phyloP scores from a whole-genome alignment of 495 filamentous ascomycete genomes.

The Usnea hakonensis region DNA sequence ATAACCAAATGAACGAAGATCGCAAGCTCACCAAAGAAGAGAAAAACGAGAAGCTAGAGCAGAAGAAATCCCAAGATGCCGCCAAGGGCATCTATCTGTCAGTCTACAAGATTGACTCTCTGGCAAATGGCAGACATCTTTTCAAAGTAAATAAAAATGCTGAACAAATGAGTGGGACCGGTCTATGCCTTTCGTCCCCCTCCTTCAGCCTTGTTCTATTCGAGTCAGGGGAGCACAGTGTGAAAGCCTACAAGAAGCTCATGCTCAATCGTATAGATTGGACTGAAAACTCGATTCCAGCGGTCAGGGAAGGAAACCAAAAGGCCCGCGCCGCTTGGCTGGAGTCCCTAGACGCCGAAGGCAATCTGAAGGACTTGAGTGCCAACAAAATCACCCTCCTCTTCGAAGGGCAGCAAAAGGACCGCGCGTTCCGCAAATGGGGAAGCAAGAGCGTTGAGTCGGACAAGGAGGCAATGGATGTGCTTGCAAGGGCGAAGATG shows the following conservation, averaged over 20 bases:
- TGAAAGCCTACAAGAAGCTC: constrained; percentile 76
- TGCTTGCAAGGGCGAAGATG: constrained; percentile 71
- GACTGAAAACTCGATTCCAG: constrained; percentile 75
- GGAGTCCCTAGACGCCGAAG: constrained; percentile 68
- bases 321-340: constrained; percentile 63
- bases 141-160: constrained; percentile 91
- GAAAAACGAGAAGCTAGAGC: constrained; percentile 71
- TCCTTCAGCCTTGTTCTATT: constrained; percentile 82
- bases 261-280: constrained; percentile 92
- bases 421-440: constrained; percentile 76
- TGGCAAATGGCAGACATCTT: constrained; percentile 83
- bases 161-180: constrained; percentile 76
- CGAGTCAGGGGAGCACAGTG: constrained; percentile 76
- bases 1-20: constrained; percentile 73
- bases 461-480: constrained; percentile 78
- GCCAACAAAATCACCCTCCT: constrained; percentile 72
- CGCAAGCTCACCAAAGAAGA: constrained; percentile 89
- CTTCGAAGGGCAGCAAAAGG: constrained; percentile 80
- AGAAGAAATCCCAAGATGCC: constrained; percentile 81
- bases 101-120: constrained; percentile 80
- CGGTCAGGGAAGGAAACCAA: constrained; percentile 50
- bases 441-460: constrained; percentile 78
- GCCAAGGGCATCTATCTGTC: constrained; percentile 72
- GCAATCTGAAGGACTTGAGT: constrained; percentile 69
- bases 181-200: constrained; percentile 82